Base-by-base conservation (phyloP, 2,329 filamentous ascomycete genomes). In the Talaromyces verruculosus region DNA sequence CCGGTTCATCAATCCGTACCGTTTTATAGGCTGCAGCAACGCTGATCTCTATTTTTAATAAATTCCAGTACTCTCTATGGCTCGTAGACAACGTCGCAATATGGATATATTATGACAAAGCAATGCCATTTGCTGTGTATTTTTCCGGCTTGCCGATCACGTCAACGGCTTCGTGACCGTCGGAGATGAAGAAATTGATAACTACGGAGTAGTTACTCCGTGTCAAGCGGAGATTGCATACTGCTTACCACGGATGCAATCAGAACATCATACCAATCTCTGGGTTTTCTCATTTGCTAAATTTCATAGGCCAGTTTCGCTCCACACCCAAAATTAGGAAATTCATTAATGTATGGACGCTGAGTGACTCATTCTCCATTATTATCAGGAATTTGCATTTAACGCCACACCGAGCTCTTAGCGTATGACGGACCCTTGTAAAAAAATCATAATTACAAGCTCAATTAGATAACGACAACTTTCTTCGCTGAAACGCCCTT, bases 51-150 rank as follows among this genome's bases (percentile, higher is more conserved):
- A 17, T 33, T 30, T 33, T 53, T n/a, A 37, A 57, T 55, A 1
- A 53, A 53, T 55, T 6, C 5, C 10, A 7, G n/a, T 22, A 17
- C 5, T 25, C 33, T 37, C n/a, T 37, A 25, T 57, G 53, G 53
- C 19, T 37, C n/a, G 19, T 15, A 22, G 19, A 25, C 19, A 57
- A 57, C 19, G 30, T 57, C 19, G n/a, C 33, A 60, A 60, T 45
- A 6, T 60, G 57, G 57, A 59, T 39, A 59, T 41, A 59, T 17
- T 25, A 41, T 59, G 35, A 59, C 19, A 43, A 25, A 39, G 35
- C 19, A 59, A 28, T 59, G 19, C 35, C 33, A 59, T 59, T 59
- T 41, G 39, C 15, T 30, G 39, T 7, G 2, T 5, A 39, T 11
- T 19, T 3, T 19, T 5, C 35, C 39, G 39, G 19, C 35, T 59